These are phyloP conservation scores for Rhytidiadelphus loreus DNA, from an alignment of 225 moss, liverwort and hornwort species.

Conservation along the genomic window DNA sequence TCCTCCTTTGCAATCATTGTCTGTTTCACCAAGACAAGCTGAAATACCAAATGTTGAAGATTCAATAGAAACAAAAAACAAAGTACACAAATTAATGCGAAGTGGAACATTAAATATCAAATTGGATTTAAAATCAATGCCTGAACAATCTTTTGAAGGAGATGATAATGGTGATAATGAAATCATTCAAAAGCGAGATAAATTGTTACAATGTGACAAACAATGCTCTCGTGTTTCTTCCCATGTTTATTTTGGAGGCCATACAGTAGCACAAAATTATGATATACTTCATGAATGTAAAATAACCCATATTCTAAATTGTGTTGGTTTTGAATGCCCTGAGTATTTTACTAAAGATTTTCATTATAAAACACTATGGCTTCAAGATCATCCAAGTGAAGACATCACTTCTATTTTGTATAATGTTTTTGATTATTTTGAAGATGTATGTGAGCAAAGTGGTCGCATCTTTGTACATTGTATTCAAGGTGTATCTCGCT, in stretches of 20 bases:
- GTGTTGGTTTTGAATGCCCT: constrained; percentile 76
- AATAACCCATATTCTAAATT: constrained; percentile 84
- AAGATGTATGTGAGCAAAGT: constrained; percentile 66
- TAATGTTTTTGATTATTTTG: constrained; percentile 81
- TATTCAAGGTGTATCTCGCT: constrained; percentile 83
- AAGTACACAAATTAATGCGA: constrained; percentile 20
- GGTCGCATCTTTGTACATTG: constrained; percentile 83
- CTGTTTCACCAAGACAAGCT: constrained; percentile 6
- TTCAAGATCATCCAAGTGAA: constrained; percentile 85
- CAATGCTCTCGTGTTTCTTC: constrained; percentile 52
- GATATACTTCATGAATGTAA: constrained; percentile 54
- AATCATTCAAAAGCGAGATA: constrained; percentile 57
- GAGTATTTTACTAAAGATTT: constrained; percentile 63
- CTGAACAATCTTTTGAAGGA: constrained; percentile 41
- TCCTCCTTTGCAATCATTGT: constrained; percentile 39
- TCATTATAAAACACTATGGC: constrained; percentile 80
- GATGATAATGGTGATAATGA: constrained; percentile 62
- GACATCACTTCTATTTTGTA: constrained; percentile 73
- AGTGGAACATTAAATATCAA: constrained; percentile 71
- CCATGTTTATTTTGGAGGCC: constrained; percentile 86
- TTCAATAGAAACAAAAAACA: background rate
- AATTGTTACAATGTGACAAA: constrained; percentile 68
- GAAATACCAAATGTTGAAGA: background rate
- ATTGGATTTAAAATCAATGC: constrained; percentile 66
- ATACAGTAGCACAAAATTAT: constrained; percentile 58